Evolutionary conservation across 371 early-diverging fungal genomes (phyloP), one percentile per base, ranked within the genome.

Genomic region (Zychaea mexicana): DNA sequence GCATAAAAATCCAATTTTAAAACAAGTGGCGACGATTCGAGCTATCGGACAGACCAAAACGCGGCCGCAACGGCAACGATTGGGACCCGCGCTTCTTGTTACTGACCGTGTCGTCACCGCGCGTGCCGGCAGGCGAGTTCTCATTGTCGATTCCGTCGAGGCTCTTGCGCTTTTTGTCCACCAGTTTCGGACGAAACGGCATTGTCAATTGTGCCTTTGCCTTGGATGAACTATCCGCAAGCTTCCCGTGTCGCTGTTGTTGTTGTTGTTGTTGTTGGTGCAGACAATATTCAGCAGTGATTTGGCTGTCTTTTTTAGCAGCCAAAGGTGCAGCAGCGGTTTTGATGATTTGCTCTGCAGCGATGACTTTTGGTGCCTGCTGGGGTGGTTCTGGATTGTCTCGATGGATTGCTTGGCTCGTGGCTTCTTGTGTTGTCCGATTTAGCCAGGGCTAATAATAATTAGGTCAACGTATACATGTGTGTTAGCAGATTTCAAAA

Each of bases 1-100:
- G n/a, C n/a, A n/a, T n/a, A n/a, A n/a, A n/a, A n/a, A n/a, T n/a
- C n/a, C n/a, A n/a, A n/a, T n/a, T 46, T 49, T 13, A 49, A 13
- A 49, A 49, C 22, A 24, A 49, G 24, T 19, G 10, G n/a, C 26
- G 49, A 24, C 49, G 49, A 13, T 49, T 49, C 0, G 49, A 49
- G 1, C 26, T 22, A 24, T 49, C 49, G 9, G 49, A 49, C 10
- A 49, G 49, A 49, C 49, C 49, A 8, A 49, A 19, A 13, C 49
- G 49, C 24, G 1, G 4, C 24, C 49, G 21, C 24, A 3, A 24
- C 10, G 49, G 49, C n/a, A 49, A 24, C 6, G 49, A 49, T 24
- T 49, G 49, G 9, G 49, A 49, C 10, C 49, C 49, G 24, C 49
- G 49, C 49, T 49, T 49, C 13, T 49, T 49, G 49, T 49, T 49